Evolutionary conservation across 306 rosid species (phyloP).

Genomic region (Cicer cuneatum): DNA sequence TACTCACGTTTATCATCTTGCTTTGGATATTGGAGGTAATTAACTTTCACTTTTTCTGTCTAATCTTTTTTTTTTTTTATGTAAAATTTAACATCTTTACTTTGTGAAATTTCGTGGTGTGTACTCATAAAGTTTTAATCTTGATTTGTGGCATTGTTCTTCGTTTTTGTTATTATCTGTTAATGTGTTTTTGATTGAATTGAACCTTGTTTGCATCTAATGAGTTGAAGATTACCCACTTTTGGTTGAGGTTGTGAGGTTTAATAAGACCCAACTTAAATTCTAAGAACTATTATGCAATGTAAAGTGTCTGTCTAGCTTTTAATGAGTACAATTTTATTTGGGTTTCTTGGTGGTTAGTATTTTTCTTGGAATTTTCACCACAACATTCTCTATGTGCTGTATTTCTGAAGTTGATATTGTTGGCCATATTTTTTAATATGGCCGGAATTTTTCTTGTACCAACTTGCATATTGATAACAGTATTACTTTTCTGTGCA

Average conservation of each 20-base stretch:
- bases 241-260: neutral
- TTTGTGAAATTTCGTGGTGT: neutral
- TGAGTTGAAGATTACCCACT: neutral
- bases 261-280: no score
- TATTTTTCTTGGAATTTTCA: conserved; percentile 15
- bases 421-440: conserved; percentile 25
- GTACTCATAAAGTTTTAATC: neutral
- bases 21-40: conserved; percentile 89
- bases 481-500: conserved; percentile 15
- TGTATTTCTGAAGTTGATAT: conserved; percentile 15
- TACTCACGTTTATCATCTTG: conserved; percentile 66
- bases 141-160: conserved; percentile 3
- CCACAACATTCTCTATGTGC: neutral
- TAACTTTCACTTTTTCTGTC: neutral
- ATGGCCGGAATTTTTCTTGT: conserved; percentile 13
- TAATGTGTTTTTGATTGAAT: neutral
- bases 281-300: no score
- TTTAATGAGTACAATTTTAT: neutral
- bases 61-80: neutral
- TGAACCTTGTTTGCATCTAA: conserved; percentile 27
- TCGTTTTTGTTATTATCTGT: conserved; percentile 4
- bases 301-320: no score
- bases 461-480: conserved; percentile 6
- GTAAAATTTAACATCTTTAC: neutral
- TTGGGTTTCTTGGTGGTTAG: neutral